A percentile compares a stretch with the other conserved stretches of the same genome.
Conservation (phyloP, 2,329 filamentous ascomycete genomes). For the Alternaria triticimaculans region DNA sequence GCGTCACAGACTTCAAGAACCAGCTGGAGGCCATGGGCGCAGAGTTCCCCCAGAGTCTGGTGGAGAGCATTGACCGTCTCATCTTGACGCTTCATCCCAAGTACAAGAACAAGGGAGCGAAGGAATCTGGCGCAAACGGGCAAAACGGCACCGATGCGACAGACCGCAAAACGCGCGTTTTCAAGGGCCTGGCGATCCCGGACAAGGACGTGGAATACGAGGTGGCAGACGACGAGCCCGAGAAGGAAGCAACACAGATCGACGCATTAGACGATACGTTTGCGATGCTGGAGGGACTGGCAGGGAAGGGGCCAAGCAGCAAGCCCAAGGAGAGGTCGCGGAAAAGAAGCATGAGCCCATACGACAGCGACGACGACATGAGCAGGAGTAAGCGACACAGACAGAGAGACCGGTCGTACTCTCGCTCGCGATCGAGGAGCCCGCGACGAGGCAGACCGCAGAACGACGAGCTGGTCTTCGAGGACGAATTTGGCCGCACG, state of each 20-base stretch:
- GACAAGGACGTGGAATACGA: conserved; percentile 69
- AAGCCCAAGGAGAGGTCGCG: conserved; percentile 57
- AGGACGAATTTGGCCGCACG: conserved; percentile 65
- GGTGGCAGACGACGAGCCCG: conserved; percentile 56
- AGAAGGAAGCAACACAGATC: conserved; percentile 51
- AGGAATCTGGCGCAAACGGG: conserved; percentile 48
- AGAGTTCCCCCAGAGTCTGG: conserved; percentile 82
- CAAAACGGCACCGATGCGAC: conserved; percentile 60
- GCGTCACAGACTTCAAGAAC: conserved; percentile 75
- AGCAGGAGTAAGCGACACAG: conserved; percentile 53
- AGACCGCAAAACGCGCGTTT: conserved; percentile 83
- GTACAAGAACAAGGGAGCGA: conserved; percentile 66
- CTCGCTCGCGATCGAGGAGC: conserved; percentile 58
- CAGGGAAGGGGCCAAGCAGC: conserved; percentile 53
- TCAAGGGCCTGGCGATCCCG: conserved; percentile 85
- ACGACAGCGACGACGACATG: conserved; percentile 53
- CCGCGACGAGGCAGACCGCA: conserved; percentile 54
- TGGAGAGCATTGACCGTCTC: conserved; percentile 90
- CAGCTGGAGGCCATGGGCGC: conserved; percentile 78
- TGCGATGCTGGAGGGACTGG: conserved; percentile 85
- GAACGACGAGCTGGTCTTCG: conserved; percentile 61
- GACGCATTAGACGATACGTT: conserved; percentile 92
- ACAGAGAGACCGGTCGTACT: conserved; percentile 58
- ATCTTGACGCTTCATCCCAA: conserved; percentile 90
- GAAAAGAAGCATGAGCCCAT: conserved; percentile 67